Conservation (phyloP, 139 green algal species). For the Micractinium conductrix region DNA sequence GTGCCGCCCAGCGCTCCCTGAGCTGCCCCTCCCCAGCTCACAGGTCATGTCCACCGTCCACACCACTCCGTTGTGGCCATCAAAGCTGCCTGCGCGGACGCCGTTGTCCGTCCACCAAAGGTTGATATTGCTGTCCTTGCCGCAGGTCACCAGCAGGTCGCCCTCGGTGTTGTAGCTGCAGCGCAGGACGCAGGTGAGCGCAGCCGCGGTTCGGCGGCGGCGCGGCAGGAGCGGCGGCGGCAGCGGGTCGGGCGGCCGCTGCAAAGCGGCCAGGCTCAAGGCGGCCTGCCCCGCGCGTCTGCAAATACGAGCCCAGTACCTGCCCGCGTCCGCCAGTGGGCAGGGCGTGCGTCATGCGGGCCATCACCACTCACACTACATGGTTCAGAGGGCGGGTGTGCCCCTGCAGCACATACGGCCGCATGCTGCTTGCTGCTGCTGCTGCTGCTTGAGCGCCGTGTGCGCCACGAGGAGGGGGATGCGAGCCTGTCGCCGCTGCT, state of each 20-base stretch:
- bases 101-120: slow-evolving; percentile 95
- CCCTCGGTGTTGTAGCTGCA: slow-evolving; percentile 96
- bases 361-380: slow-evolving; percentile 19
- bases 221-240: background rate
- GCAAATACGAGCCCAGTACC: too few relatives aligned
- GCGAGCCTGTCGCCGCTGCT: too few relatives aligned
- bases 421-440: too few relatives aligned
- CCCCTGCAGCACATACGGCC: slow-evolving; percentile 32
- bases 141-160: slow-evolving; percentile 95
- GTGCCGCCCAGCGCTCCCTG: background rate
- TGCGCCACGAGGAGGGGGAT: too few relatives aligned
- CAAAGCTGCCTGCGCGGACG: slow-evolving; percentile 93
- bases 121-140: slow-evolving; percentile 91
- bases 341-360: slow-evolving; percentile 5
- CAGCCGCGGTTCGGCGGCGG: background rate
- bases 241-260: background rate
- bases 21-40: slow-evolving; percentile 35
- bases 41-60: slow-evolving; percentile 91
- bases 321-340: too few relatives aligned
- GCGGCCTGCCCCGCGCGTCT: too few relatives aligned
- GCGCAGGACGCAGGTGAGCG: too few relatives aligned
- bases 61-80: slow-evolving; percentile 96
- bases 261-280: background rate
- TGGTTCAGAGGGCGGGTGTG: slow-evolving; percentile 30
- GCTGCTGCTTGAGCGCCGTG: too few relatives aligned